phyloP scores from a whole-genome alignment of 164 flowering plant genomes.

The Vitis vinifera region ASM3070453v1 NC_081813.1:23228001-23228500 shows the following conservation, averaged over 20 bases:
- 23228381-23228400: too few species aligned
- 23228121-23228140: constrained; percentile 67
- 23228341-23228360: too few species aligned
- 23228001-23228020: constrained; percentile 49
- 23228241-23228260: constrained; percentile 25
- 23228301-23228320: too few species aligned
- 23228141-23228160: constrained; percentile 45
- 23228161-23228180: constrained; percentile 52
- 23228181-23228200: constrained; percentile 51
- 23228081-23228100: constrained; percentile 51
- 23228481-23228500: too few species aligned
- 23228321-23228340: too few species aligned
- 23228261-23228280: not conserved
- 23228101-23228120: constrained; percentile 43
- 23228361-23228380: too few species aligned
- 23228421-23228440: too few species aligned
- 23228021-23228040: constrained; percentile 46
- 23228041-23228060: constrained; percentile 46
- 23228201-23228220: constrained; percentile 51
- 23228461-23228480: too few species aligned
- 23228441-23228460: too few species aligned
- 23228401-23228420: too few species aligned
- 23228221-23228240: constrained; percentile 44
- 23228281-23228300: too few species aligned
- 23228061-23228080: constrained; percentile 44